Percentiles rank a stretch among this genome's conserved stretches.
Conservation (phyloP, 2,329 filamentous ascomycete species). For the Calonectria ilicicola region DNA sequence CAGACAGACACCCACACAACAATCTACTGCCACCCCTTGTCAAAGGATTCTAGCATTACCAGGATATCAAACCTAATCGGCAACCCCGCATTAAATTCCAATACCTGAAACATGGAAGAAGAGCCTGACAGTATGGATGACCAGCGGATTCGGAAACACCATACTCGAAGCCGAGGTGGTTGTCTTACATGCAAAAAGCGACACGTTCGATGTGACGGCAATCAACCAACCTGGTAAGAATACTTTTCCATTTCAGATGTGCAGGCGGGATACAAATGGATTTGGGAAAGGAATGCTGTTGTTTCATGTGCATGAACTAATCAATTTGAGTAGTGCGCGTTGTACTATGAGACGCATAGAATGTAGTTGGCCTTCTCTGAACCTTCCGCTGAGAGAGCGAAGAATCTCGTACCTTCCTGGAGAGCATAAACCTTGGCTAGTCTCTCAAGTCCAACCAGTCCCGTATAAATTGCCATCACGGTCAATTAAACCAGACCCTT, state of each 20-base stretch:
- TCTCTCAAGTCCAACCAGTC: neutral
- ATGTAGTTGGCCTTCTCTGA: neutral
- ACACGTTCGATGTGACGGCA: conserved; percentile 37
- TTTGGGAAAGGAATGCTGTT: neutral
- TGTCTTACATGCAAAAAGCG: conserved; percentile 37
- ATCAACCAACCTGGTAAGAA: conserved; percentile 11
- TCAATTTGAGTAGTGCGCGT: neutral
- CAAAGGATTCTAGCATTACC: neutral
- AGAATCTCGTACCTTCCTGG: neutral
- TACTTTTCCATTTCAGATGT: neutral
- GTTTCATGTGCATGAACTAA: neutral
- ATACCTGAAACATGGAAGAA: neutral
- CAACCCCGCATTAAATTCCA: neutral
- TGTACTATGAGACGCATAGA: neutral
- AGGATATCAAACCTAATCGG: neutral
- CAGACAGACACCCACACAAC: neutral
- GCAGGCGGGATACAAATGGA: neutral
- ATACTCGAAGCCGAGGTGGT: conserved; percentile 36
- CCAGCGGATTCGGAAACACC: conserved; percentile 24
- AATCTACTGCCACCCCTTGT: neutral
- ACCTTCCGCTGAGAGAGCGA: neutral
- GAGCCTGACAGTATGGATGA: neutral
- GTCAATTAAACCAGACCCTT: neutral
- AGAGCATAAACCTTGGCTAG: neutral
- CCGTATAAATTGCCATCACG: neutral